Conservation (phyloP, 192 early-diverging fungal species). For the Podila clonocystis region DNA sequence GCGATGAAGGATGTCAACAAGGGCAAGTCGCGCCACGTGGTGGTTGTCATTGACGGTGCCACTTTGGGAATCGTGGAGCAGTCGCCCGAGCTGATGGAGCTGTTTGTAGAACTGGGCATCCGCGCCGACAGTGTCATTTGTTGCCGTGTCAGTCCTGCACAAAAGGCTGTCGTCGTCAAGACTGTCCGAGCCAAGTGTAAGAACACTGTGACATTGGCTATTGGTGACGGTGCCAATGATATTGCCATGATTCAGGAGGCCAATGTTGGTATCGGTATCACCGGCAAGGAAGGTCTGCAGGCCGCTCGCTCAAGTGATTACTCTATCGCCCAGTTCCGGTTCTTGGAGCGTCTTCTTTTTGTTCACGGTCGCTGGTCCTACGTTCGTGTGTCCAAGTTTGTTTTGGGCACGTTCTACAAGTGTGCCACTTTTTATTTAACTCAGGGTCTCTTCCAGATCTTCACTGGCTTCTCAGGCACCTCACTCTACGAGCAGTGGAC, state of each 20-base stretch:
- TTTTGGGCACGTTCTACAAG: constrained; percentile 91
- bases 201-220: constrained; percentile 74
- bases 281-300: constrained; percentile 88
- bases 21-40: constrained; percentile 50
- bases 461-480: constrained; percentile 79
- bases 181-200: constrained; percentile 62
- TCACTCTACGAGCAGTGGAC: constrained; percentile 82
- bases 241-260: constrained; percentile 97
- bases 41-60: constrained; percentile 58
- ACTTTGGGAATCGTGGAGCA: constrained; percentile 58
- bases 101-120: constrained; percentile 80
- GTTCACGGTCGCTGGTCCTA: constrained; percentile 94
- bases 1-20: constrained; percentile 52
- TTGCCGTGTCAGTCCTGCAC: constrained; percentile 89
- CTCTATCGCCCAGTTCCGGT: constrained; percentile 91
- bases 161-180: constrained; percentile 90
- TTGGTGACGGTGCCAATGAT: constrained; percentile 96
- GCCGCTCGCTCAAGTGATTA: constrained; percentile 90
- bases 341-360: constrained; percentile 80
- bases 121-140: constrained; percentile 86
- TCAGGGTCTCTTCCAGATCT: constrained; percentile 81
- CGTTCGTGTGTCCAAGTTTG: constrained; percentile 80
- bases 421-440: constrained; percentile 82
- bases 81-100: constrained; percentile 59
- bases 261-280: constrained; percentile 92